These are phyloP conservation scores for Huntiella savannae DNA, from an alignment of 2,329 filamentous ascomycete genomes.

Conservation along the genomic window DNA sequence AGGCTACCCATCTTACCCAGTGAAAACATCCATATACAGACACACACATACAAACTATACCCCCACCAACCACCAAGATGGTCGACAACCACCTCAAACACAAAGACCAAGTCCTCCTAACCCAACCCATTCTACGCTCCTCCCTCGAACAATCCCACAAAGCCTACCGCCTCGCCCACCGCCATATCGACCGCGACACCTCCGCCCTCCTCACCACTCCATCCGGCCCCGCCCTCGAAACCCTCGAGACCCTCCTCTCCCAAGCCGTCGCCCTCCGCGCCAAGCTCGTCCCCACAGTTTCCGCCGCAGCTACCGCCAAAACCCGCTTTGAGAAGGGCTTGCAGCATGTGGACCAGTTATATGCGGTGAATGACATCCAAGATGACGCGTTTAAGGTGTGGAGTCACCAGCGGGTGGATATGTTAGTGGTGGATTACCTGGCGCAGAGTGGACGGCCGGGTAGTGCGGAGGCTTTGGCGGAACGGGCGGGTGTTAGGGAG, in stretches of 20 bases:
- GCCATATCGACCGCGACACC: conserved; percentile 54
- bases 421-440: conserved; percentile 82
- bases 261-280: conserved; percentile 75
- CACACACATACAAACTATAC: no score
- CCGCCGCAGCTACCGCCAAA: no score
- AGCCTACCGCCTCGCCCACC: conserved; percentile 77
- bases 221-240: conserved; percentile 50
- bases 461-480: conserved; percentile 56
- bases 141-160: conserved; percentile 84
- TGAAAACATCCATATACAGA: no score
- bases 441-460: conserved; percentile 65
- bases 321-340: conserved; percentile 55
- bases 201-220: conserved; percentile 36
- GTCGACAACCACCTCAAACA: conserved; percentile 41
- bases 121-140: conserved; percentile 83
- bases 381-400: conserved; percentile 90
- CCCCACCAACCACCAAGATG: no score
- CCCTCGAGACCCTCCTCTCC: conserved; percentile 66
- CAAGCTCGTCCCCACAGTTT: conserved; percentile 36
- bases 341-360: conserved; percentile 62
- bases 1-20: no score
- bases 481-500: conserved; percentile 55
- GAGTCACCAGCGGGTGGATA: conserved; percentile 63
- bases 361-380: conserved; percentile 59
- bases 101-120: conserved; percentile 58